Conservation (phyloP, 148 eudicot species). For the Chenopodium suecicum region DNA sequence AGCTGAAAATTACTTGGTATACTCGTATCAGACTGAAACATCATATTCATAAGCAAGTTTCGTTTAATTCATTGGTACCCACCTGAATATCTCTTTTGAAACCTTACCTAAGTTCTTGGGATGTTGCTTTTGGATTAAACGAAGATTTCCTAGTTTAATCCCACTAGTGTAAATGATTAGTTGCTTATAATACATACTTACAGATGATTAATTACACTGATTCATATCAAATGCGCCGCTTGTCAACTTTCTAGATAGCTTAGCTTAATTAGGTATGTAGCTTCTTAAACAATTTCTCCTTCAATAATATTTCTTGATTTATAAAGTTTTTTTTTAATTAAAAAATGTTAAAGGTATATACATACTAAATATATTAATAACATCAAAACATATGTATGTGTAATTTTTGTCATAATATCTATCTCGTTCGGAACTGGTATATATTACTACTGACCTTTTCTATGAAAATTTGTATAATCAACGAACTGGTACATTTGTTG, state of each 20-base stretch:
- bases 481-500: no score
- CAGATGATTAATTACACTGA: neutral
- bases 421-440: no score
- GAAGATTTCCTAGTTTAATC: slow-evolving; percentile 7
- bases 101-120: slow-evolving; percentile 28
- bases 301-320: no score
- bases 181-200: neutral
- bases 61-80: neutral
- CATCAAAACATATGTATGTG: no score
- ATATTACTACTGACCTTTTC: no score
- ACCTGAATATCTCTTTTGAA: slow-evolving; percentile 6
- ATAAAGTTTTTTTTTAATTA: no score
- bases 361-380: no score
- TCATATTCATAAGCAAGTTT: neutral
- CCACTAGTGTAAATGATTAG: slow-evolving; percentile 7
- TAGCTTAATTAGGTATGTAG: slow-evolving; percentile 1
- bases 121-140: slow-evolving; percentile 26
- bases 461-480: no score
- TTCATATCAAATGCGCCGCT: slow-evolving; percentile 1
- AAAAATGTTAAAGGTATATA: no score
- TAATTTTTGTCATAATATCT: no score
- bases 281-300: neutral
- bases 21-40: neutral
- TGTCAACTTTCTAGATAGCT: slow-evolving; percentile 9
- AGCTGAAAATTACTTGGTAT: neutral